phyloP scores from a whole-genome alignment of 805 yeast species.

The Cyberlindnera subsufficiens region DNA sequence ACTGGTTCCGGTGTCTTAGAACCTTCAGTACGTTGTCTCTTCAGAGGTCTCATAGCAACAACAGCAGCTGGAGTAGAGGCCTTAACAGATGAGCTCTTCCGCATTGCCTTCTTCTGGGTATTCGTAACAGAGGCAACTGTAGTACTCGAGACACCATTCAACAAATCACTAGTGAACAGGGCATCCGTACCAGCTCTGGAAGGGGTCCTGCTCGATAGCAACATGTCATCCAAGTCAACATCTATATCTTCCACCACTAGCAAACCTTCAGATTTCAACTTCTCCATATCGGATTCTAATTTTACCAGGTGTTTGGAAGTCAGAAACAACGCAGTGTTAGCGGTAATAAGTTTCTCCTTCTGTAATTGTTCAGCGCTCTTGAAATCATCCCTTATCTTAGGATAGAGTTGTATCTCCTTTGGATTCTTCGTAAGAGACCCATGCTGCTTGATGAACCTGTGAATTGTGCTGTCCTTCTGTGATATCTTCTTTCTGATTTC shows the following conservation, averaged over 20 bases:
- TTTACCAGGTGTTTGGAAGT: slow-evolving; percentile 69
- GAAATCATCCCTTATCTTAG: slow-evolving; percentile 66
- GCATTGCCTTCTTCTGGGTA: background rate
- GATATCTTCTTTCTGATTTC: slow-evolving; percentile 63
- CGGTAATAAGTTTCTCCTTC: slow-evolving; percentile 68
- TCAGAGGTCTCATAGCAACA: slow-evolving; percentile 8
- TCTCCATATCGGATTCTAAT: slow-evolving; percentile 70
- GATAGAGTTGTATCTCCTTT: slow-evolving; percentile 62
- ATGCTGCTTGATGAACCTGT: slow-evolving; percentile 73
- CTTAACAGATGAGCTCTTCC: slow-evolving; percentile 5
- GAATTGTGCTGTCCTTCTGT: slow-evolving; percentile 73
- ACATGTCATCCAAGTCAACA: slow-evolving; percentile 26
- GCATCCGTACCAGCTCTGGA: slow-evolving; percentile 26
- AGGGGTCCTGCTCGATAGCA: slow-evolving; percentile 25
- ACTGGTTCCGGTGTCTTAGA: slow-evolving; percentile 15
- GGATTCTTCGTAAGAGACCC: slow-evolving; percentile 81
- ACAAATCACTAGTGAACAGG: background rate
- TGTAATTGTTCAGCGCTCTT: slow-evolving; percentile 56
- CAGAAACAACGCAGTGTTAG: slow-evolving; percentile 77
- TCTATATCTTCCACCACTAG: slow-evolving; percentile 44
- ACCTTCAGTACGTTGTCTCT: slow-evolving; percentile 20
- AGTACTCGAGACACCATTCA: background rate
- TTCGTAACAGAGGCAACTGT: slow-evolving; percentile 8
- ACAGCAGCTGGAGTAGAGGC: slow-evolving; percentile 8
- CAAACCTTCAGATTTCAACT: slow-evolving; percentile 76